Percentiles rank a stretch among this genome's conserved stretches.
phyloP scores from a whole-genome alignment of 352 stramenopile species.

The Aphanomyces euteiches region DNA sequence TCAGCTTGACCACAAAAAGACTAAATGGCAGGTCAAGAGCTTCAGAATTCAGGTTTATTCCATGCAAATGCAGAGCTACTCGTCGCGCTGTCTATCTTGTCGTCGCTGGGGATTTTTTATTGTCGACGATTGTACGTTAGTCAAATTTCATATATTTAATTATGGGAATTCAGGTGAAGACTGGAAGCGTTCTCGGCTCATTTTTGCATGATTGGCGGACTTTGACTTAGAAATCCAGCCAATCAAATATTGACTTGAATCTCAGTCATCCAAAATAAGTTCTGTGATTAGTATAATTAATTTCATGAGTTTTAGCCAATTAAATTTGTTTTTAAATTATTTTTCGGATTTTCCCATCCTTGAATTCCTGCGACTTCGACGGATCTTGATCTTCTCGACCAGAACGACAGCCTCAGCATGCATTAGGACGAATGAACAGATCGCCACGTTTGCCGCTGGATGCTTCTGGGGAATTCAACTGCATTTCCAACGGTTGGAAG shows the following conservation, averaged over 20 bases:
- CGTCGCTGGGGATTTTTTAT: too few relatives aligned
- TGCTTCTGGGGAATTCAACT: constrained; percentile 98
- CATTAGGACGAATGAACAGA: neutral
- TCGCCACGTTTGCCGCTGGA: constrained; percentile 94
- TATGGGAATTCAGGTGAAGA: neutral
- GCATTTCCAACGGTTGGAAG: constrained; percentile 92
- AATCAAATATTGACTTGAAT: too few relatives aligned
- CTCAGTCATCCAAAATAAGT: neutral
- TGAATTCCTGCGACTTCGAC: neutral
- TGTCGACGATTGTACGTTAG: too few relatives aligned
- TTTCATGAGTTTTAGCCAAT: neutral
- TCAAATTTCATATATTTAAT: constrained; percentile 11
- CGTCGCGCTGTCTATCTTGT: too few relatives aligned
- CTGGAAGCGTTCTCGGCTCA: too few relatives aligned
- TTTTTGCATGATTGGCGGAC: too few relatives aligned
- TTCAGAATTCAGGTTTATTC: too few relatives aligned
- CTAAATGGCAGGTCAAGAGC: too few relatives aligned
- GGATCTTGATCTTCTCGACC: neutral
- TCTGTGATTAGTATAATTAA: neutral
- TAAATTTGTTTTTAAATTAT: neutral
- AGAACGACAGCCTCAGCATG: neutral
- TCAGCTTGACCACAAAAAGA: too few relatives aligned
- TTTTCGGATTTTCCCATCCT: constrained; percentile 2
- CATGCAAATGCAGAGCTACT: too few relatives aligned
- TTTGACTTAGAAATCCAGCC: too few relatives aligned